phyloP scores from a whole-genome alignment of 1,139 yeast species.

The Magnusiomyces paraingens region DNA sequence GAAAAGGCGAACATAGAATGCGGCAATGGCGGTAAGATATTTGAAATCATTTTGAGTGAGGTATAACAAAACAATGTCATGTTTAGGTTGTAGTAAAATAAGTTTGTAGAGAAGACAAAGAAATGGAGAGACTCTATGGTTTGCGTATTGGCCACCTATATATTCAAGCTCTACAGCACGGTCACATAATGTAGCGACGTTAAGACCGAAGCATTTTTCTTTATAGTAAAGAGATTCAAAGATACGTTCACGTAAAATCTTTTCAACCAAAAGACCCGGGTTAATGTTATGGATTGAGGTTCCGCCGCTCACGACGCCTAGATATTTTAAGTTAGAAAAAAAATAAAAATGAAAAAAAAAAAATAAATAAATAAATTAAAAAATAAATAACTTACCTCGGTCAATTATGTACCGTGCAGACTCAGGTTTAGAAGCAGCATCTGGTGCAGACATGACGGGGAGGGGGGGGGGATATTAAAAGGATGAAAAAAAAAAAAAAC shows the following conservation, averaged over 20 bases:
- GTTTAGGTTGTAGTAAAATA: slow-evolving; percentile 55
- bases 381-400: slow-evolving; percentile 2
- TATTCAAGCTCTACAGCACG: slow-evolving; percentile 37
- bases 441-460: neutral
- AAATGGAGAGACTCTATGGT: slow-evolving; percentile 54
- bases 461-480: too few relatives aligned
- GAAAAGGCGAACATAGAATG: slow-evolving; percentile 52
- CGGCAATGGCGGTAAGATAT: slow-evolving; percentile 56
- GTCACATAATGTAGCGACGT: slow-evolving; percentile 47
- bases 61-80: slow-evolving; percentile 47
- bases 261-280: slow-evolving; percentile 54
- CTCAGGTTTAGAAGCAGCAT: neutral
- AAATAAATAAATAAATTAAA: neutral
- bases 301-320: slow-evolving; percentile 35
- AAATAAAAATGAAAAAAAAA: neutral
- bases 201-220: slow-evolving; percentile 52
- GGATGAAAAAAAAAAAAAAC: neutral
- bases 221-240: slow-evolving; percentile 66
- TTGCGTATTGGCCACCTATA: slow-evolving; percentile 46
- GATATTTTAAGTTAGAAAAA: slow-evolving; percentile 8
- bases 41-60: slow-evolving; percentile 56
- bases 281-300: slow-evolving; percentile 39
- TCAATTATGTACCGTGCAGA: slow-evolving; percentile 1
- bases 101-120: slow-evolving; percentile 57
- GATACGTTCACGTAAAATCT: slow-evolving; percentile 61